phyloP scores from a whole-genome alignment of 2,329 filamentous ascomycete genomes.

The Cytospora leucostoma region DNA sequence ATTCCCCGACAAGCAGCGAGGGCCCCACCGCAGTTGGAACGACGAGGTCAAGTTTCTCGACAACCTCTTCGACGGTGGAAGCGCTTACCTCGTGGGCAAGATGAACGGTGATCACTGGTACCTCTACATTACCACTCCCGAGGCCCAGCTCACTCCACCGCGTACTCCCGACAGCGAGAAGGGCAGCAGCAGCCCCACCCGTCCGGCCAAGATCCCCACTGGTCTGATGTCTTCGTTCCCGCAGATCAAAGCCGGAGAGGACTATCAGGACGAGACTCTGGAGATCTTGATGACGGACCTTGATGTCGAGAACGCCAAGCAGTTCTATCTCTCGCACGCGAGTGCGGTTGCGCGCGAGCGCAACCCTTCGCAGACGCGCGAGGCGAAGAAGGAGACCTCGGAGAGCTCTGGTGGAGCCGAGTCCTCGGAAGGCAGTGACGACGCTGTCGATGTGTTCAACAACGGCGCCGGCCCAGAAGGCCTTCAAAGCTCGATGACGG shows the following conservation, averaged over 20 bases:
- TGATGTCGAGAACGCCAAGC: slow-evolving; percentile 67
- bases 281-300: slow-evolving; percentile 74
- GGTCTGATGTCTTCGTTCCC: slow-evolving; percentile 42
- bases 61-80: slow-evolving; percentile 86
- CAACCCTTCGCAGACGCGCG: slow-evolving; percentile 67
- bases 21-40: slow-evolving; percentile 95
- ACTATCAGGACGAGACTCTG: slow-evolving; percentile 71
- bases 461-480: slow-evolving; percentile 56
- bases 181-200: slow-evolving; percentile 37
- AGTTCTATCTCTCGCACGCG: slow-evolving; percentile 72
- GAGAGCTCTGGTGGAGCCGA: slow-evolving; percentile 47
- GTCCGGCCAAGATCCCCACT: slow-evolving; percentile 57
- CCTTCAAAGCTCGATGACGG: slow-evolving; percentile 59
- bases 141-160: slow-evolving; percentile 77
- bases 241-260: slow-evolving; percentile 38
- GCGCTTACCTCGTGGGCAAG: slow-evolving; percentile 99
- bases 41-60: slow-evolving; percentile 93
- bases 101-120: slow-evolving; percentile 99
- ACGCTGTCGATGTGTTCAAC: slow-evolving; percentile 78
- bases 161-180: slow-evolving; percentile 66
- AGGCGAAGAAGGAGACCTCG: slow-evolving; percentile 61
- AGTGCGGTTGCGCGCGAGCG: slow-evolving; percentile 86
- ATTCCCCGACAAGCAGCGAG: slow-evolving; percentile 90
- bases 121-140: slow-evolving; percentile 90
- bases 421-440: slow-evolving; percentile 45